Evolutionary conservation across 2,329 filamentous ascomycete genomes (phyloP).

Genomic region (Sphaceloma murrayae): DNA sequence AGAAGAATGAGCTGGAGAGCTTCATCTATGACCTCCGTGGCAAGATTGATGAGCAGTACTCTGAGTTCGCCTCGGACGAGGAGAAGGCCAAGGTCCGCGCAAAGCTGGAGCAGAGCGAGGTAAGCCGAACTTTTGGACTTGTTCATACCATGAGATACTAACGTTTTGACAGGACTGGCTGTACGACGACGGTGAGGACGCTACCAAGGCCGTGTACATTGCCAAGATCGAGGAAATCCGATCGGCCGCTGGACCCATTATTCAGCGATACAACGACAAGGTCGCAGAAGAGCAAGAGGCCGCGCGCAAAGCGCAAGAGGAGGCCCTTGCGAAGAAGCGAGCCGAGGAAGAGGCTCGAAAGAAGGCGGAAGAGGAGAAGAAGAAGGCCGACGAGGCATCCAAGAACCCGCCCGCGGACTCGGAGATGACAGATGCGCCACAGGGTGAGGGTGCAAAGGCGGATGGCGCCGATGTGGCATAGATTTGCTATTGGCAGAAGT

Average conservation of each 20-base stretch:
- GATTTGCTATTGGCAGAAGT: not conserved
- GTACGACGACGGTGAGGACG: conserved; percentile 93
- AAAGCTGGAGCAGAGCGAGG: conserved; percentile 78
- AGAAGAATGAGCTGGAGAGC: conserved; percentile 98
- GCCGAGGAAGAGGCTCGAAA: conserved; percentile 64
- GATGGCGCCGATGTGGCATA: conserved; percentile 14
- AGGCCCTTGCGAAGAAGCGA: conserved; percentile 51
- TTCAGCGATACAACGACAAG: conserved; percentile 93
- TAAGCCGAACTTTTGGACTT: conserved; percentile 36
- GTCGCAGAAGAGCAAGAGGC: conserved; percentile 76
- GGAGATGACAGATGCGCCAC: conserved; percentile 54
- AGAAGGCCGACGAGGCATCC: conserved; percentile 41
- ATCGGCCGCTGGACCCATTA: conserved; percentile 78
- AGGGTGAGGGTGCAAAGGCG: conserved; percentile 24
- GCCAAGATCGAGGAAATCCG: conserved; percentile 95
- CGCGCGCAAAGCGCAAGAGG: conserved; percentile 56
- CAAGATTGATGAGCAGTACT: conserved; percentile 87
- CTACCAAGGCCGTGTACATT: conserved; percentile 85
- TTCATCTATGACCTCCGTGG: conserved; percentile 95
- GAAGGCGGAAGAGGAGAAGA: conserved; percentile 60
- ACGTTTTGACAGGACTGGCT: conserved; percentile 70
- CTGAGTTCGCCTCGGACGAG: conserved; percentile 79
- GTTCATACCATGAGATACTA: conserved; percentile 16
- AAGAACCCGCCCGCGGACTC: conserved; percentile 35
- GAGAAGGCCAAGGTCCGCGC: conserved; percentile 80